Percentiles rank a stretch among this genome's conserved stretches.
These are phyloP conservation scores for Thraustochytrium sp. DNA, from an alignment of 352 stramenopile genomes.

Conservation along the genomic window DNA sequence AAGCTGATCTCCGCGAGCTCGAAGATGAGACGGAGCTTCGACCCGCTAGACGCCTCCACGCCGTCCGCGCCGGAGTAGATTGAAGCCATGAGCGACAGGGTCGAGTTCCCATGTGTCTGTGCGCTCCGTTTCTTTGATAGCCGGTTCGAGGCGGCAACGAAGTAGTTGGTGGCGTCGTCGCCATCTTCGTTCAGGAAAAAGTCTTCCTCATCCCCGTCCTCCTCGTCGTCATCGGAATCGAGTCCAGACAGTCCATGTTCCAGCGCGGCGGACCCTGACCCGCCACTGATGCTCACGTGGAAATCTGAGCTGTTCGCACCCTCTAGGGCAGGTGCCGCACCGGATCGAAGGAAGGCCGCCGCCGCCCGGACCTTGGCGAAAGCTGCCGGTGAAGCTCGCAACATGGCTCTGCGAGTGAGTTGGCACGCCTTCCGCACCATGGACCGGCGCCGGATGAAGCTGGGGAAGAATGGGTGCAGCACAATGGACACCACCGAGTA, in stretches of 20 bases:
- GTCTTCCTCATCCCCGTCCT: background rate
- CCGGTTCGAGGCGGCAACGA: too few relatives aligned
- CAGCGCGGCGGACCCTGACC: too few relatives aligned
- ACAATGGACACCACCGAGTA: background rate
- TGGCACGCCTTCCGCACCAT: conserved; percentile 18
- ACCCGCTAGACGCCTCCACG: background rate
- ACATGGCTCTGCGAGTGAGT: background rate
- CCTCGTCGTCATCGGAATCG: background rate
- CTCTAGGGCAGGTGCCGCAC: too few relatives aligned
- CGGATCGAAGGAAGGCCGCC: background rate
- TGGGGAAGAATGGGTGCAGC: background rate
- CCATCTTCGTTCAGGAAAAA: background rate
- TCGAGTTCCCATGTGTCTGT: background rate
- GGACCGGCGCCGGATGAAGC: background rate
- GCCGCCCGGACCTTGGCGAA: background rate
- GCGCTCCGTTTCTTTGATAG: too few relatives aligned
- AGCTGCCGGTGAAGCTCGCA: background rate
- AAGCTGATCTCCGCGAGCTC: background rate
- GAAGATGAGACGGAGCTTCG: background rate
- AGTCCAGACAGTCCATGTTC: too few relatives aligned
- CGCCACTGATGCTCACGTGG: too few relatives aligned
- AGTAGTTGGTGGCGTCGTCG: background rate
- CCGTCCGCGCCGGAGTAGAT: background rate
- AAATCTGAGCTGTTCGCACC: too few relatives aligned
- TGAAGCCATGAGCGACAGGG: background rate